Percentiles rank a stretch among this genome's conserved stretches.
Conservation (phyloP, 2,329 filamentous ascomycete genomes). For the Neopestalotiopsis rosae region DNA sequence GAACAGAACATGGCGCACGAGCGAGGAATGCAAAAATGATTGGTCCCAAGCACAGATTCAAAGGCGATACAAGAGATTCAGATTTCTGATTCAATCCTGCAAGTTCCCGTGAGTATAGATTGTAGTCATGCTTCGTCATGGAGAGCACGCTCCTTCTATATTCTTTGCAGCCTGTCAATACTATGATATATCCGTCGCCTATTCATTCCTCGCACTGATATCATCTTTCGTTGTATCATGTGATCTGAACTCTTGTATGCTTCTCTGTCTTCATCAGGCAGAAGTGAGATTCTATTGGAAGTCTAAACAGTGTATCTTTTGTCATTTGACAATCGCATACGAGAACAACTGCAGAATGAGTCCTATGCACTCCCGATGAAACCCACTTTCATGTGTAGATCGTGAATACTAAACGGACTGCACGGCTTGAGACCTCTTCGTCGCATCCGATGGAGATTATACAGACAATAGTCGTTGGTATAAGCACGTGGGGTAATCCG, state of each 20-base stretch:
- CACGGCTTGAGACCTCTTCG: not conserved
- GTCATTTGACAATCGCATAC: not conserved
- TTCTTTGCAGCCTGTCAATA: not conserved
- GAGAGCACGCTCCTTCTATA: not conserved
- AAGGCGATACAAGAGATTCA: not conserved
- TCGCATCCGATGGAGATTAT: not conserved
- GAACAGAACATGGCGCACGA: not conserved
- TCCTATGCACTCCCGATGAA: not conserved
- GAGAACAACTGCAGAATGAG: not conserved
- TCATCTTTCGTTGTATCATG: not conserved
- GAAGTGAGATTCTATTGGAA: not conserved
- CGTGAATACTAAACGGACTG: not conserved
- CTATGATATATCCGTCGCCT: not conserved
- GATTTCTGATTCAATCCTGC: constrained; percentile 3
- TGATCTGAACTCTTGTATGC: not conserved
- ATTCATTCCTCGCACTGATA: not conserved
- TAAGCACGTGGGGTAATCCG: constrained; percentile 1
- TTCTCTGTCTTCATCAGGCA: not conserved
- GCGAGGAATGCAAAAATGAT: not conserved
- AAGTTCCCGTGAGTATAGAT: not conserved
- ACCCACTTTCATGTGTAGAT: not conserved
- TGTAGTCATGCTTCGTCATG: not conserved
- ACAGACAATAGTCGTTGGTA: not conserved
- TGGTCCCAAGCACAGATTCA: constrained; percentile 9
- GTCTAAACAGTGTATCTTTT: too few relatives aligned